Percentiles rank a stretch among this genome's conserved stretches.
These are phyloP conservation scores for Fraxinus baroniana DNA, from an alignment of 305 asterid species.

Conservation along the genomic window DNA sequence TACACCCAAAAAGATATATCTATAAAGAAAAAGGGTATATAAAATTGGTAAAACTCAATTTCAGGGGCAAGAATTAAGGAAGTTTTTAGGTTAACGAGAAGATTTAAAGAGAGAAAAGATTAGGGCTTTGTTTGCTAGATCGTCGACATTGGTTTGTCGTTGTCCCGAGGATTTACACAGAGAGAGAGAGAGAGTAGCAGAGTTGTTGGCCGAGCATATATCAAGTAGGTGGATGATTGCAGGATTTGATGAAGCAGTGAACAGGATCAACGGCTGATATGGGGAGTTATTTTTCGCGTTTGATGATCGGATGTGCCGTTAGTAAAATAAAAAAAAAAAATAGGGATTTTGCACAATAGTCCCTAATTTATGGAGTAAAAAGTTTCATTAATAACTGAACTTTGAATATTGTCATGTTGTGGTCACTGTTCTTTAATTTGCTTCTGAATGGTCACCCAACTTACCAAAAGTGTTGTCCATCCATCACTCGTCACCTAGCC, in stretches of 20 bases:
- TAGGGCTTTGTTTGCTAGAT: constrained; percentile 20
- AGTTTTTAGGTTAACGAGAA: neutral
- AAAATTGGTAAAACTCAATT: neutral
- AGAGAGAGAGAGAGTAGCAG: neutral
- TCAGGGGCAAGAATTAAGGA: neutral
- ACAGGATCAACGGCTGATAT: constrained; percentile 32
- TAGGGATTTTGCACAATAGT: neutral
- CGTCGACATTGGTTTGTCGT: constrained; percentile 25
- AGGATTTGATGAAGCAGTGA: constrained; percentile 9
- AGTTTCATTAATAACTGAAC: no score
- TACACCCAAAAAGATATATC: neutral
- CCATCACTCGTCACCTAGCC: no score
- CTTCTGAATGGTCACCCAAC: no score
- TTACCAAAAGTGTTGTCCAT: no score
- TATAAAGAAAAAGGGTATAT: neutral
- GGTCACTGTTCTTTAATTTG: no score
- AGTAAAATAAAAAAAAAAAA: neutral
- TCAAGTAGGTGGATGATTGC: constrained; percentile 21
- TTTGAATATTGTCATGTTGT: no score
- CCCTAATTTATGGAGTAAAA: neutral
- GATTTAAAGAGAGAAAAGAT: neutral
- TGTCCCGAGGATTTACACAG: constrained; percentile 18
- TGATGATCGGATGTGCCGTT: neutral
- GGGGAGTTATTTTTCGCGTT: neutral
- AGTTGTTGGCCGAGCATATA: constrained; percentile 15